A percentile compares a stretch with the other conserved stretches of the same genome.
phyloP scores from a whole-genome alignment of 164 flowering plant species.

The Akebia trifoliata region DNA sequence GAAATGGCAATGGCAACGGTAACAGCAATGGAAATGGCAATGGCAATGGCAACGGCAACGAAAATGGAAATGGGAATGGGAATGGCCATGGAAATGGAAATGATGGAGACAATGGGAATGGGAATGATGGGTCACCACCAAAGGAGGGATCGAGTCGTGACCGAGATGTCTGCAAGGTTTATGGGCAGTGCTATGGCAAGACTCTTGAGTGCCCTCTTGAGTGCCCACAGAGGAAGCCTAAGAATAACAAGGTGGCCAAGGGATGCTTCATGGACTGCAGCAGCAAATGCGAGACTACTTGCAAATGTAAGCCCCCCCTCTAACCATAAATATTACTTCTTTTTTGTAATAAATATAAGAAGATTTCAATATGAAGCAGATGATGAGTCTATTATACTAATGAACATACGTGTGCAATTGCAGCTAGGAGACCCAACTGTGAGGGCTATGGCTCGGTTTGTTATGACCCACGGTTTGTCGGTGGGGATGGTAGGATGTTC shows the following conservation, averaged over 20 bases:
- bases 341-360: too few relatives aligned
- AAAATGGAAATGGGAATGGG: conserved; percentile 4
- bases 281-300: conserved; percentile 56
- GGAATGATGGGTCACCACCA: conserved; percentile 16
- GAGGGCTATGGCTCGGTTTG: conserved; percentile 60
- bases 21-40: conserved; percentile 14
- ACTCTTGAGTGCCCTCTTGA: conserved; percentile 39
- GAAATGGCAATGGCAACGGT: conserved; percentile 8
- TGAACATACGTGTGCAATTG: neutral
- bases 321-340: too few relatives aligned
- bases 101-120: neutral
- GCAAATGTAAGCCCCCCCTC: conserved; percentile 46
- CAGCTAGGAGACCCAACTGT: conserved; percentile 50
- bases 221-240: conserved; percentile 50
- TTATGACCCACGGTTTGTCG: conserved; percentile 59
- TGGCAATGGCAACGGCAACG: conserved; percentile 11
- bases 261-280: conserved; percentile 56
- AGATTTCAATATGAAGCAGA: too few relatives aligned
- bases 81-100: neutral
- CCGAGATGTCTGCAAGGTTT: conserved; percentile 27
- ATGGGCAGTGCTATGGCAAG: conserved; percentile 30
- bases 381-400: too few relatives aligned
- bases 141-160: conserved; percentile 29
- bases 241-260: conserved; percentile 39
- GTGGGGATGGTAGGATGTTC: conserved; percentile 75